phyloP scores from a whole-genome alignment of 2,329 filamentous ascomycete species.

The Coccinonectria pachysandricola region DNA sequence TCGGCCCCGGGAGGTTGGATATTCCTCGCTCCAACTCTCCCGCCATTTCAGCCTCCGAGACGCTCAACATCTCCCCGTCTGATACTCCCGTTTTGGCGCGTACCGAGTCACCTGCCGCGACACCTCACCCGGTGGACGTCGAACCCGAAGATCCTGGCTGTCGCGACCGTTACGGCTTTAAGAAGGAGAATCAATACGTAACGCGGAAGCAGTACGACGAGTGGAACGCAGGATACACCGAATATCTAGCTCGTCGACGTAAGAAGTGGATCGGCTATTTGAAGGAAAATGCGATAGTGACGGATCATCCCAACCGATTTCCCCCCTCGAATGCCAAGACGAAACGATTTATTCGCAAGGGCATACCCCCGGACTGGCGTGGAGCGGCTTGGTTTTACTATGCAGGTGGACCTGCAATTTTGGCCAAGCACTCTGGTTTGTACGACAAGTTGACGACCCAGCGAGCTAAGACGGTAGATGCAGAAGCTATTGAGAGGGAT shows the following conservation, averaged over 20 bases:
- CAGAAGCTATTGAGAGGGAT: slow-evolving; percentile 88
- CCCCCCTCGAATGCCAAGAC: slow-evolving; percentile 72
- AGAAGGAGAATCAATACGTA: slow-evolving; percentile 74
- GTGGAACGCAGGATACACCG: slow-evolving; percentile 68
- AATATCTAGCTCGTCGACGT: slow-evolving; percentile 62
- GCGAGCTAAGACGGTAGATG: slow-evolving; percentile 59
- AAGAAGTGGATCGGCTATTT: slow-evolving; percentile 77
- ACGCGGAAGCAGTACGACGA: slow-evolving; percentile 66
- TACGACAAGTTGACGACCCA: slow-evolving; percentile 62
- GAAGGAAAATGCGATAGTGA: slow-evolving; percentile 64
- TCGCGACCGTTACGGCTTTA: slow-evolving; percentile 85
- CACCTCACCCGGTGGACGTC: slow-evolving; percentile 17
- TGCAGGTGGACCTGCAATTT: slow-evolving; percentile 70
- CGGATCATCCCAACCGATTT: slow-evolving; percentile 63
- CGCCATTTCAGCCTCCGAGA: no score
- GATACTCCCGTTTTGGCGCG: no score
- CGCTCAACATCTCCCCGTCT: slow-evolving; percentile 6
- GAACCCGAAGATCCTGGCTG: slow-evolving; percentile 38
- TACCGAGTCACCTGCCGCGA: slow-evolving; percentile 12
- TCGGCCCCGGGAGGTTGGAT: neutral
- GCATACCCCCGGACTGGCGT: slow-evolving; percentile 86
- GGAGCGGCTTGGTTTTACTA: slow-evolving; percentile 98
- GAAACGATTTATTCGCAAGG: slow-evolving; percentile 85
- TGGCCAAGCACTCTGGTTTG: slow-evolving; percentile 65
- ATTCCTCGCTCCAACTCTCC: neutral